Percentiles rank a stretch among this genome's conserved stretches.
Evolutionary conservation across 495 filamentous ascomycete species (phyloP).

Genomic region (Aspergillus steynii): DNA sequence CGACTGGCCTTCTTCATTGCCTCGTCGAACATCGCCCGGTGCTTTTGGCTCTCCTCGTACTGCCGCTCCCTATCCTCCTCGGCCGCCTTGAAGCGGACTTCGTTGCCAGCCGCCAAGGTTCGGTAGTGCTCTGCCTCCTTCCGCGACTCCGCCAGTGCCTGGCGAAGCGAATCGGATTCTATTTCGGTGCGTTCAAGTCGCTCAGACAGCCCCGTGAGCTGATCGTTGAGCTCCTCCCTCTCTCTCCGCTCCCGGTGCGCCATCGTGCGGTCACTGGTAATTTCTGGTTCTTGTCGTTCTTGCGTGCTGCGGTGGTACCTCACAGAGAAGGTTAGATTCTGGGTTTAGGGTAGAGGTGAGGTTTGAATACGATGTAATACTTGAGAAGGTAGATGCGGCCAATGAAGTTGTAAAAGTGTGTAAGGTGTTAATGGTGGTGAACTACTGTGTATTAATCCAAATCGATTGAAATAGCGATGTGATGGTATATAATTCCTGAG

Average conservation of each 20-base stretch:
- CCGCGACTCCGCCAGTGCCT: neutral
- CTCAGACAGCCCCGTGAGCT: neutral
- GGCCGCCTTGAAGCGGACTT: neutral
- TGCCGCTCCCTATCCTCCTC: neutral
- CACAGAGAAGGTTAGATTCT: neutral
- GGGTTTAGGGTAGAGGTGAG: neutral
- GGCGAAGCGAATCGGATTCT: neutral
- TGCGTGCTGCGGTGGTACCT: neutral
- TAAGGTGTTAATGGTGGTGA: neutral
- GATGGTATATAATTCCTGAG: neutral
- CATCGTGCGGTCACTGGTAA: neutral
- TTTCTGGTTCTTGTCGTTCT: neutral
- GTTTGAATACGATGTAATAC: neutral
- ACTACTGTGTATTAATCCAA: neutral
- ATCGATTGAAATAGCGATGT: neutral
- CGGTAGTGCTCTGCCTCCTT: neutral
- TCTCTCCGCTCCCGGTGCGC: neutral
- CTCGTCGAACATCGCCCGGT: neutral
- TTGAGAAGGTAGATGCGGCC: neutral
- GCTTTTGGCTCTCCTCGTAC: neutral
- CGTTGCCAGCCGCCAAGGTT: neutral
- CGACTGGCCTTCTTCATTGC: neutral
- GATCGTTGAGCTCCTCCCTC: neutral
- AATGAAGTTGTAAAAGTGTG: neutral
- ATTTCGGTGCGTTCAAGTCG: neutral